Percentiles rank a stretch among this genome's conserved stretches.
phyloP scores from a whole-genome alignment of 352 stramenopile species.

The Globisporangium acanthophoron region DNA sequence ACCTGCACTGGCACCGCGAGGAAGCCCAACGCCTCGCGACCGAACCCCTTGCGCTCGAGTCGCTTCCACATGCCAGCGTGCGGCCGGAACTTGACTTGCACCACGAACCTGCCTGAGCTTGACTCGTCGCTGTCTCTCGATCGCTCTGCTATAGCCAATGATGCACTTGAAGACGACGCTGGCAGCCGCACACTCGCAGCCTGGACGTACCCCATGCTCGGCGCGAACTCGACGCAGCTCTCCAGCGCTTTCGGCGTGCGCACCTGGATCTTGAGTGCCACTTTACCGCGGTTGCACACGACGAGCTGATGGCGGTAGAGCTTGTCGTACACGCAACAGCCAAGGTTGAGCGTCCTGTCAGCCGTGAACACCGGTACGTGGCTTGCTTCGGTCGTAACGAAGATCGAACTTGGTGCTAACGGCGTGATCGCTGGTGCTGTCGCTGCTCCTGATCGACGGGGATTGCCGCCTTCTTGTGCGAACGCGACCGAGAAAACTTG shows the following conservation, averaged over 20 bases:
- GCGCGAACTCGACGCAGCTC: slow-evolving; percentile 71
- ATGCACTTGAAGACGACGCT: neutral
- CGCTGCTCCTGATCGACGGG: neutral
- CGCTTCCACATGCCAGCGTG: slow-evolving; percentile 35
- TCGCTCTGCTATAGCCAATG: neutral
- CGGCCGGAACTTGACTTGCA: slow-evolving; percentile 73
- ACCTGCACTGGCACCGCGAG: slow-evolving; percentile 44
- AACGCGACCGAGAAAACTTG: slow-evolving; percentile 38
- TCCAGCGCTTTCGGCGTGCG: slow-evolving; percentile 59
- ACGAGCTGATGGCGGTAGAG: slow-evolving; percentile 80
- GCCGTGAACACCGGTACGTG: slow-evolving; percentile 44
- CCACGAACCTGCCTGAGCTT: slow-evolving; percentile 35
- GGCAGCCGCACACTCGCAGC: slow-evolving; percentile 7
- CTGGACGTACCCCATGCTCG: slow-evolving; percentile 86
- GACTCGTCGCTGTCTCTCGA: neutral
- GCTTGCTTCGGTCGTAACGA: slow-evolving; percentile 21
- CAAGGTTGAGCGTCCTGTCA: slow-evolving; percentile 50
- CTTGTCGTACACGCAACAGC: slow-evolving; percentile 83
- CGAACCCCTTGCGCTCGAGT: slow-evolving; percentile 39
- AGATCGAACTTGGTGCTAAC: slow-evolving; percentile 14
- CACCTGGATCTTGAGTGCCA: slow-evolving; percentile 79
- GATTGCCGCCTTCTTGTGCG: slow-evolving; percentile 3
- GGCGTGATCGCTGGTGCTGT: neutral
- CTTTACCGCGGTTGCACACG: slow-evolving; percentile 85
- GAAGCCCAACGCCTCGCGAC: slow-evolving; percentile 26